phyloP scores from a whole-genome alignment of 345 rosid genomes.

The Salix brachista region DNA sequence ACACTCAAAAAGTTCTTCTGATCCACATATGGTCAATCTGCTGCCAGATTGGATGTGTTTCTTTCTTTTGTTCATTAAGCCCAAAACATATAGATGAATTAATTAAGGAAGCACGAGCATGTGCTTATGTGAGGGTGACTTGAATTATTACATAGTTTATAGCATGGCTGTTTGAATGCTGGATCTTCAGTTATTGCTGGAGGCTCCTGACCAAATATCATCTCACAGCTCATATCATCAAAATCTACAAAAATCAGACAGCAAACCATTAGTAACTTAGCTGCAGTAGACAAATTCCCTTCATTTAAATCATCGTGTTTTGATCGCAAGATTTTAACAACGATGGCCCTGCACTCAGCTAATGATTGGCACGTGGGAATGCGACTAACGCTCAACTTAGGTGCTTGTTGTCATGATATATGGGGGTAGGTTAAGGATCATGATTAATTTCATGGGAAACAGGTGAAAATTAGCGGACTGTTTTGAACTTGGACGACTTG shows the following conservation, averaged over 20 bases:
- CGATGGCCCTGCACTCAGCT: not conserved
- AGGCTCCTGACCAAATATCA: slow-evolving; percentile 88
- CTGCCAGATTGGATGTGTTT: not conserved
- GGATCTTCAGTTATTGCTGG: slow-evolving; percentile 66
- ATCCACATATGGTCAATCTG: not conserved
- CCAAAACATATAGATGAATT: not conserved
- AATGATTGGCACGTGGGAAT: slow-evolving; percentile 25
- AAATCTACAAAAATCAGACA: slow-evolving; percentile 58
- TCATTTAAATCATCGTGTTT: not conserved
- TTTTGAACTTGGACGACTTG: slow-evolving; percentile 15
- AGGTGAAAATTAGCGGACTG: slow-evolving; percentile 18
- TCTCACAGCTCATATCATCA: slow-evolving; percentile 90
- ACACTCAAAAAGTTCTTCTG: not conserved
- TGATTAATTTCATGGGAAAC: slow-evolving; percentile 47
- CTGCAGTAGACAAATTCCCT: not conserved
- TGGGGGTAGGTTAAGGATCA: slow-evolving; percentile 7
- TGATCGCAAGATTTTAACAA: not conserved
- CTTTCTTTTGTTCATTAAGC: too few species aligned
- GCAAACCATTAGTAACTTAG: not conserved
- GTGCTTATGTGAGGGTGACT: not conserved
- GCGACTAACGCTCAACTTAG: slow-evolving; percentile 18
- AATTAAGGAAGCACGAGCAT: not conserved
- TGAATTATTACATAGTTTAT: slow-evolving; percentile 57
- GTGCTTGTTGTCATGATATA: slow-evolving; percentile 13
- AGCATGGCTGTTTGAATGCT: slow-evolving; percentile 78